A percentile compares a stretch with the other conserved stretches of the same genome.
These are phyloP conservation scores for Sphagnum magellanicum DNA, from an alignment of 228 moss, liverwort and hornwort species.

Conservation along the genomic window DNA sequence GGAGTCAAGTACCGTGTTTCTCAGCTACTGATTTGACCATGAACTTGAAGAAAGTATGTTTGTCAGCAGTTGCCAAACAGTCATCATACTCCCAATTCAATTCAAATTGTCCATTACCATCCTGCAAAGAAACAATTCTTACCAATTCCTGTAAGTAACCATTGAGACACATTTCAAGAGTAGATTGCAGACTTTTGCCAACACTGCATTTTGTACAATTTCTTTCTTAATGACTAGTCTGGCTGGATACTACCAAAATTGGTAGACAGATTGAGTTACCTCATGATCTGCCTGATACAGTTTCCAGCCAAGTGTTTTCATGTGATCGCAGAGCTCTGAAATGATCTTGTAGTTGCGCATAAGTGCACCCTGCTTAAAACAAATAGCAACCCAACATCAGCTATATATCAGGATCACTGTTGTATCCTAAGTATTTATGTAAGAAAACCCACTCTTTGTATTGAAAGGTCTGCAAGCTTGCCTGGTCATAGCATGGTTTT, in stretches of 20 bases:
- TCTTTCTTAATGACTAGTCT: too few relatives aligned
- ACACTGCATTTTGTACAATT: too few relatives aligned
- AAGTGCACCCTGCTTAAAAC: slow-evolving; percentile 49
- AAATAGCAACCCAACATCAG: background rate
- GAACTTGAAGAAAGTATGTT: slow-evolving; percentile 91
- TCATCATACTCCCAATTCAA: slow-evolving; percentile 92
- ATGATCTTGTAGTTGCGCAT: slow-evolving; percentile 76
- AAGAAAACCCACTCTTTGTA: too few relatives aligned
- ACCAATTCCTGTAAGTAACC: too few relatives aligned
- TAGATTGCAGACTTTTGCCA: too few relatives aligned
- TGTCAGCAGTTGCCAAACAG: slow-evolving; percentile 81
- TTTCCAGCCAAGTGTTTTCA: slow-evolving; percentile 76
- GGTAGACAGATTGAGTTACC: slow-evolving; percentile 18
- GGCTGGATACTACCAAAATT: too few relatives aligned
- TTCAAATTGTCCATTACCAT: slow-evolving; percentile 91
- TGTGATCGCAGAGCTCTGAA: slow-evolving; percentile 66
- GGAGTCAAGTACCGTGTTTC: slow-evolving; percentile 44
- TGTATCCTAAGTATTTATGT: too few relatives aligned
- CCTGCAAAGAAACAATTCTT: slow-evolving; percentile 23
- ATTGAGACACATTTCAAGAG: too few relatives aligned
- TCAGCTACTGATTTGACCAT: slow-evolving; percentile 88
- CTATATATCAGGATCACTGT: background rate
- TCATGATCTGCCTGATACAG: slow-evolving; percentile 99
- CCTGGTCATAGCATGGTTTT: slow-evolving; percentile 93
- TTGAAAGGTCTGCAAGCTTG: too few relatives aligned